Conservation (phyloP, 345 rosid species). For the Garcia nutans region DNA sequence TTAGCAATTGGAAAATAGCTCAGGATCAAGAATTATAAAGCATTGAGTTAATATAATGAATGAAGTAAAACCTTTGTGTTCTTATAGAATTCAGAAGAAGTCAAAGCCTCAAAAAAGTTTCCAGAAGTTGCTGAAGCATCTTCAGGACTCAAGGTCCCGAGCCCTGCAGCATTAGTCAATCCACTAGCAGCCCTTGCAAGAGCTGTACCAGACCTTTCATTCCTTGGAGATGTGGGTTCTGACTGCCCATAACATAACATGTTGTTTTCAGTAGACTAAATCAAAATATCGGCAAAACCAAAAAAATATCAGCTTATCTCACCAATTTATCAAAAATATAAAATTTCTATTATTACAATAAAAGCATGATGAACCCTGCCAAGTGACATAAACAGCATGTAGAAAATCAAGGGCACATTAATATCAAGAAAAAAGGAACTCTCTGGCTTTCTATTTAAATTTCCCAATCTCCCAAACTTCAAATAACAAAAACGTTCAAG, state of each 20-base stretch:
- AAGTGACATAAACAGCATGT: no score
- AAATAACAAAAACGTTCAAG: neutral
- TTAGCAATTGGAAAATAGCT: neutral
- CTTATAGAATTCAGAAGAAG: slow-evolving; percentile 76
- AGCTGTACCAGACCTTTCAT: slow-evolving; percentile 48
- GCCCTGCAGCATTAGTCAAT: slow-evolving; percentile 40
- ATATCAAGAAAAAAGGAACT: neutral
- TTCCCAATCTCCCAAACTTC: neutral
- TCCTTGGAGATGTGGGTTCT: slow-evolving; percentile 92
- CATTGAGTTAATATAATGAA: neutral
- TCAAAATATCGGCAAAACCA: neutral
- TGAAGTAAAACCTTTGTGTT: slow-evolving; percentile 59
- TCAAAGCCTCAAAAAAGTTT: slow-evolving; percentile 79
- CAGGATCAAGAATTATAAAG: neutral
- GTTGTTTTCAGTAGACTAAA: neutral
- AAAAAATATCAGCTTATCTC: neutral
- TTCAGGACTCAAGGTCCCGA: slow-evolving; percentile 56
- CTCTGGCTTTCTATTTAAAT: neutral
- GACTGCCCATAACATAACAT: slow-evolving; percentile 41
- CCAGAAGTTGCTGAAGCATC: slow-evolving; percentile 83
- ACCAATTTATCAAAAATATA: neutral
- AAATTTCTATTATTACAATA: neutral
- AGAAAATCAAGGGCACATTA: neutral
- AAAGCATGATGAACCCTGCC: neutral
- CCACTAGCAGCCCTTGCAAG: slow-evolving; percentile 57